A percentile compares a stretch with the other conserved stretches of the same genome.
Evolutionary conservation across 805 yeast species (phyloP).

Genomic region (Ogataea zsoltii): DNA sequence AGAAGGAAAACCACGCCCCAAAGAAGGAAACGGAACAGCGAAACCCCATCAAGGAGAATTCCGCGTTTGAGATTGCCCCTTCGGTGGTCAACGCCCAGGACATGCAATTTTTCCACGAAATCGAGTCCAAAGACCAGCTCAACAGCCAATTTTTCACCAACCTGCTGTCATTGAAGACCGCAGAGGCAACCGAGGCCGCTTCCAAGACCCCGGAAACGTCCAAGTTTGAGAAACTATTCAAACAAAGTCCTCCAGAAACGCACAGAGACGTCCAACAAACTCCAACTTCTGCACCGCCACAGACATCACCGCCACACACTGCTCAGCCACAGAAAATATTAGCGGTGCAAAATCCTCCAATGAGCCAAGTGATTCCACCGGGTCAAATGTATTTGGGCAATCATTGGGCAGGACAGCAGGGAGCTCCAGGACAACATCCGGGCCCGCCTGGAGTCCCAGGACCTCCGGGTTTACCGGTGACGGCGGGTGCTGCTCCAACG

Average conservation of each 20-base stretch:
- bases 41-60: background rate
- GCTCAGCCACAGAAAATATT: too few species aligned
- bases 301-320: too few species aligned
- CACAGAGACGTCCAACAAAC: too few species aligned
- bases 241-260: slow-evolving; percentile 1
- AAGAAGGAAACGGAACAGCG: background rate
- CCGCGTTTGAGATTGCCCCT: background rate
- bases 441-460: background rate
- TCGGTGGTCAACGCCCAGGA: slow-evolving; percentile 14
- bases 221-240: slow-evolving; percentile 21
- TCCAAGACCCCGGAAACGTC: slow-evolving; percentile 18
- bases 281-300: slow-evolving; percentile 3
- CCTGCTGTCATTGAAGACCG: slow-evolving; percentile 11
- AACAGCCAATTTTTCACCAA: slow-evolving; percentile 26
- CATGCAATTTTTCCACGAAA: slow-evolving; percentile 20
- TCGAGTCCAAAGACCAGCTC: slow-evolving; percentile 19
- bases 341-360: too few species aligned
- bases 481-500: background rate
- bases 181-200: slow-evolving; percentile 1
- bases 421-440: too few species aligned
- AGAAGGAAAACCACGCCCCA: background rate
- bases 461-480: background rate
- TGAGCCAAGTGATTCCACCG: too few species aligned
- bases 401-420: too few species aligned
- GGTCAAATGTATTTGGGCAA: too few species aligned